Evolutionary conservation across 2,329 filamentous ascomycete genomes (phyloP).

Genomic region (Plenodomus lindquistii): DNA sequence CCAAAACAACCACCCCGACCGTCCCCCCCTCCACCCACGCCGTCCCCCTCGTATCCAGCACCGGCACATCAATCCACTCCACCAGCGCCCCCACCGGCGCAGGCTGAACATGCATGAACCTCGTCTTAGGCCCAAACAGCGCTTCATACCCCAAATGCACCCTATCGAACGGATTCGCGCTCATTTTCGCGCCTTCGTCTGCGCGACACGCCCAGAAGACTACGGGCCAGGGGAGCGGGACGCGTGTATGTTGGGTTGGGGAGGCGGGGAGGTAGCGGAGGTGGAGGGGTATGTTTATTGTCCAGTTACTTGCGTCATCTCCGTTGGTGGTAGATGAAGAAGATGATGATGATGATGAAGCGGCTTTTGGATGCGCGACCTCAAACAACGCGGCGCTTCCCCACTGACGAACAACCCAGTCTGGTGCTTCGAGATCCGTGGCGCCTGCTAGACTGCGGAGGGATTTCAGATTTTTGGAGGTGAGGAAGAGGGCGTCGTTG

Average conservation of each 20-base stretch:
- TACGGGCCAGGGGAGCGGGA: slow-evolving; percentile 75
- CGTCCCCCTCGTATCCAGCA: slow-evolving; percentile 44
- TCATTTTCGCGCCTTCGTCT: slow-evolving; percentile 67
- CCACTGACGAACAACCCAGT: slow-evolving; percentile 77
- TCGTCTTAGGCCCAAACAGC: slow-evolving; percentile 73
- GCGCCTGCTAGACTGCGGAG: slow-evolving; percentile 72
- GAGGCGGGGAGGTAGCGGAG: slow-evolving; percentile 71
- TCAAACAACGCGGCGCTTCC: slow-evolving; percentile 78
- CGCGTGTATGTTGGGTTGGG: slow-evolving; percentile 36
- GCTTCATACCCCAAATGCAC: slow-evolving; percentile 83
- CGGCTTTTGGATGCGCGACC: slow-evolving; percentile 50
- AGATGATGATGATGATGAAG: background rate
- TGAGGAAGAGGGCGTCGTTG: slow-evolving; percentile 72
- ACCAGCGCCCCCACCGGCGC: slow-evolving; percentile 21
- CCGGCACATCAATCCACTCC: slow-evolving; percentile 46
- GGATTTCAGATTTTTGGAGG: slow-evolving; percentile 75
- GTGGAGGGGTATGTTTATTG: slow-evolving; percentile 76
- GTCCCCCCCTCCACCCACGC: slow-evolving; percentile 50
- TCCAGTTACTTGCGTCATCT: slow-evolving; percentile 55
- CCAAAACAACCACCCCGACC: slow-evolving; percentile 46
- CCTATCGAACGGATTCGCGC: slow-evolving; percentile 82
- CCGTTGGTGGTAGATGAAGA: background rate
- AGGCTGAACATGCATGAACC: slow-evolving; percentile 74
- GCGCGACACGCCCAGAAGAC: slow-evolving; percentile 90
- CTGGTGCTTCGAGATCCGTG: slow-evolving; percentile 87